Evolutionary conservation across 169 alveolate genomes (phyloP), one percentile per base, ranked within the genome.

Genomic region (Cystoisospora suis): DNA sequence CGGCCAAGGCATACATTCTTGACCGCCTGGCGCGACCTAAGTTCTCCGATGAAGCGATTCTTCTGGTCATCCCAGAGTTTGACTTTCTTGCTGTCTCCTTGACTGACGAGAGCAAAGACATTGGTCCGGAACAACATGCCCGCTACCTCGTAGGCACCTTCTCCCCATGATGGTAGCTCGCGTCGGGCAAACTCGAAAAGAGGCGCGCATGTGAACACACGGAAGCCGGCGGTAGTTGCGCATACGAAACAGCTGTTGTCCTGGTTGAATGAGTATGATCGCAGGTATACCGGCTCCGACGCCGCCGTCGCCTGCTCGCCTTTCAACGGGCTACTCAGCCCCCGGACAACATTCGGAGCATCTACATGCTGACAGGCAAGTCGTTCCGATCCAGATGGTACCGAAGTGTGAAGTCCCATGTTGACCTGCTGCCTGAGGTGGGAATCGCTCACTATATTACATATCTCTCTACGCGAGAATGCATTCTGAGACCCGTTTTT

Each of bases 1-100:
- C 89, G 88, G 3, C 87, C 70, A 15, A 89, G 79, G 72, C 89
- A 75, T 4, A 89, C 81, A 58, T 72, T 61, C 42, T 65, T 89
- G 34, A 89, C 89, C 20, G 81, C 72, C 36, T 59, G 86, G 20
- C 89, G 58, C 1, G 72, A 23, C 83, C 93, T 46, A 17, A 89
- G 81, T 46, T 89, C 93, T 47, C 89, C 93, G n/a, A 89, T 72
- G 34, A 89, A 79, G 34, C 32, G 29, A 32, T 75, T 12, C 42
- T 53, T 79, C 70, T 59, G 75, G 61, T 89, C 93, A 58, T 89
- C 86, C 93, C 93, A 89, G 49, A 89, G 65, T 81, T 89, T 89
- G 45, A 89, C 93, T 34, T 89, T 89, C 49, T 72, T 56, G 27
- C 34, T 40, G 42, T 89, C 89, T 6, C 34, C 32, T 47, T 23